phyloP scores from a whole-genome alignment of 805 yeast species.

The Pichia eremophila region DNA sequence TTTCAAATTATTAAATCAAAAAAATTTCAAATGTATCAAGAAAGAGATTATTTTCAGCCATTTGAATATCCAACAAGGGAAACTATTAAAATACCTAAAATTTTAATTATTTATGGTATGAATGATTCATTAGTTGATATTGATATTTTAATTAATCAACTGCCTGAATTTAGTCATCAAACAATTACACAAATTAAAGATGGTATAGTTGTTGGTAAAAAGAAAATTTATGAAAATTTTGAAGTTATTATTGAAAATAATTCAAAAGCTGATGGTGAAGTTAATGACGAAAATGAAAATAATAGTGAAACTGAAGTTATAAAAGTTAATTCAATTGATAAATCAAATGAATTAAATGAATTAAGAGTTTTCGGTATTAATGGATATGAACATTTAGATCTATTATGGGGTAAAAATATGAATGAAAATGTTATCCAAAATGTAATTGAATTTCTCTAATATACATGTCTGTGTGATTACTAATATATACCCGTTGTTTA shows the following conservation, averaged over 20 bases:
- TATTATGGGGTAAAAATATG: conserved; percentile 83
- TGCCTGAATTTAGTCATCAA: conserved; percentile 27
- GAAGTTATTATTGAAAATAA: background rate
- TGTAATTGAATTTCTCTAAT: conserved; percentile 25
- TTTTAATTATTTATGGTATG: conserved; percentile 73
- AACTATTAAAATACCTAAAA: conserved; percentile 53
- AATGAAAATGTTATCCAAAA: conserved; percentile 36
- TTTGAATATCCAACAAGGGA: conserved; percentile 30
- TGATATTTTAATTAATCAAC: conserved; percentile 46
- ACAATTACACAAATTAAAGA: conserved; percentile 6
- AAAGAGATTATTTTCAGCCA: conserved; percentile 48
- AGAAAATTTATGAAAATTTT: background rate
- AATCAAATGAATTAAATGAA: conserved; percentile 1
- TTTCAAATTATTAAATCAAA: conserved; percentile 75
- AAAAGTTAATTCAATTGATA: background rate
- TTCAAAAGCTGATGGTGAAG: background rate
- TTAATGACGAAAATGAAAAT: background rate
- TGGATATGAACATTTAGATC: conserved; percentile 80
- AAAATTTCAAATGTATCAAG: conserved; percentile 86
- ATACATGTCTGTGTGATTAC: no score
- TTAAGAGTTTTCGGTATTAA: conserved; percentile 40
- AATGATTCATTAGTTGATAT: conserved; percentile 83
- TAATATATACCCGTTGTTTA: no score
- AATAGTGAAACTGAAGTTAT: background rate
- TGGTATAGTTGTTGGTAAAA: conserved; percentile 5